Base-by-base conservation (phyloP, 2,329 filamentous ascomycete species). In the Tympanopsis confertula region DNA sequence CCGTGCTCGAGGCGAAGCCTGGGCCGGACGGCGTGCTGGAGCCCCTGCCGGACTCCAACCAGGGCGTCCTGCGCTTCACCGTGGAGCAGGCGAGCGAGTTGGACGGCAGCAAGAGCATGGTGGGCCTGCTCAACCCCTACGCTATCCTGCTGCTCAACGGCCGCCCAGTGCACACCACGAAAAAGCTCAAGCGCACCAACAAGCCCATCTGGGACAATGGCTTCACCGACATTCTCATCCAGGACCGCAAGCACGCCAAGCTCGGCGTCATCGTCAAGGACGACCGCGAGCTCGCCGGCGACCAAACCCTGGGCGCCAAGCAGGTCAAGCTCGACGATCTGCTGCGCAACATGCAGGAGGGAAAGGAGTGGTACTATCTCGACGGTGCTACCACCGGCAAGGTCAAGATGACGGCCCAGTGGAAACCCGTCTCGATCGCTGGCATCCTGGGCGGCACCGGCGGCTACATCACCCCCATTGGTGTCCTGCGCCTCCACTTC, bases 51-150 rank as follows among this genome's bases (percentile, higher is more conserved):
- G 87, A 94, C 49, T 82, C 86, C 13, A 89, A 89, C 52, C 94
- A 89, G 14, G 91, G 91, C 66, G 94, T 98, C 54, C 76, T 88
- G 45, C 82, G 86, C 44, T 94, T 95, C 58, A 93, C 83, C 0
- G 75, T 98, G 38, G 88, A 95, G 55, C 89, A 94, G 59, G 89
- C 88, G 46, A 98, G 98, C 66, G 89, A 96, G 49, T 72, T 98
- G 20, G 91, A 98, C 52, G 82, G 82, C 37, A 84, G 76, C 46
- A 95, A 91, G 78, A 94, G 87, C 59, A 64, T 98, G 53, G 79
- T 96, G 42, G 91, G 91, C 19, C 73, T 81, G 44, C 78, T 98
- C 35, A 96, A 86, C 58, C 91, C 91, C 2, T 98, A 96, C 48
- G 88, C 86, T 7, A 70, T 79, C 20, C 70, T 98, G 37, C 70